Base-by-base conservation (phyloP, 177 flowering plant species). In the Vitis hybrid region DNA sequence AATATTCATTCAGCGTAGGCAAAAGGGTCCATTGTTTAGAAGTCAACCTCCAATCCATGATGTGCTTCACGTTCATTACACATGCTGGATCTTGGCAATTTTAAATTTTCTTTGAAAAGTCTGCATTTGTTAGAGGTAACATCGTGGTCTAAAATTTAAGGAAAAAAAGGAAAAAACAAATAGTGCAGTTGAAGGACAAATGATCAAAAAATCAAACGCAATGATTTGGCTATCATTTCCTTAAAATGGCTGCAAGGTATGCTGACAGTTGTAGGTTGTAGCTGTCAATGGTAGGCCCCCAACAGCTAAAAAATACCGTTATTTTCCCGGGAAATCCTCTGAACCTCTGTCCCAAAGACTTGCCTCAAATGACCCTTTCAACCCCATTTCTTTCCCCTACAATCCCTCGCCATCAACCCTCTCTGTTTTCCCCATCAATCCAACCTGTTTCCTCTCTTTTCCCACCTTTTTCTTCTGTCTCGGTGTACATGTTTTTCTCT, bases 341-440 rank as follows among this genome's bases (percentile, higher is more conserved):
- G 16, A 19, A 62, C 66, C 74, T 33, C 48, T 26, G 10, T 55
- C 16, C 1, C 9, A 48, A 31, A 55, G 15, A 4, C 3, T 10
- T 5, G 14, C 19, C 52, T 8, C 2, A 31, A 15, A 13, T 39
- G 20, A 15, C 33, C 12, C 31, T 29, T 48, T 31, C 73, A 68
- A 76, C 70, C 51, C 13, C 55, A 45, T 55, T 29, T 39, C 10
- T 13, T n/a, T 15, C 50, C 60, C 84, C 90, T 76, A 77, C 29
- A 80, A 75, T 75, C 62, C 71, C 84, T 83, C 86, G 72, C 76
- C 33, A 75, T 81, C 88, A 71, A 67, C 69, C 73, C 75, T 74
- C 72, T 62, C 39, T 13, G 26, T 0, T 50, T 64, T 39, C 65
- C 56, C 58, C 56, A 56, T 61, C 72, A 64, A 60, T 69, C 78